Conservation (phyloP, 1,284 basidiomycete species). For the Phylloboletellus chloephorus region DNA sequence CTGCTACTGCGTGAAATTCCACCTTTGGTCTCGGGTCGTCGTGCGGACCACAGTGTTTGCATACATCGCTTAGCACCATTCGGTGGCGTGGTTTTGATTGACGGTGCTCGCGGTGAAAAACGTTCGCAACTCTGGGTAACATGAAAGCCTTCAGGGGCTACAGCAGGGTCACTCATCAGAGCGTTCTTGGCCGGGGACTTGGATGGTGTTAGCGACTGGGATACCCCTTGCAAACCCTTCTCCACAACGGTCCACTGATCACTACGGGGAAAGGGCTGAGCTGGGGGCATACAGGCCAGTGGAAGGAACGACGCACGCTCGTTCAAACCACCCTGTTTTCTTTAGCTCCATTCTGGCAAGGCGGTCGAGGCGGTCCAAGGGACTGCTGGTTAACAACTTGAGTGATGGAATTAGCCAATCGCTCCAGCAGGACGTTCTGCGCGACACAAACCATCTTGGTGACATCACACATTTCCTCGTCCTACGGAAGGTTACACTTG, state of each 20-base stretch:
- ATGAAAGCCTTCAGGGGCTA: background rate
- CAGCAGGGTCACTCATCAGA: background rate
- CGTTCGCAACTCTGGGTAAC: background rate
- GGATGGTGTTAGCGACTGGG: conserved; percentile 8
- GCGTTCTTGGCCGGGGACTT: conserved; percentile 6
- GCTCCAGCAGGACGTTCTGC: background rate
- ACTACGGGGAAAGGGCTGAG: conserved; percentile 5
- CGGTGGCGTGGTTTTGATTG: background rate
- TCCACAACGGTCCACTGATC: conserved; percentile 28
- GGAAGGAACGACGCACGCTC: conserved; percentile 16
- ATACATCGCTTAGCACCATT: background rate
- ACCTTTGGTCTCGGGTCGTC: background rate
- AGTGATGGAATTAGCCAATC: conserved; percentile 3
- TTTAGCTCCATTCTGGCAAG: conserved; percentile 27
- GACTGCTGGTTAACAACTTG: conserved; percentile 22
- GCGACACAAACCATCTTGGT: conserved; percentile 27
- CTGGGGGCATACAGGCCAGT: background rate
- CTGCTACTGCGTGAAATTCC: background rate
- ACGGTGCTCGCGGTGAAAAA: background rate
- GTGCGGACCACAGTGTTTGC: background rate
- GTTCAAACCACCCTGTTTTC: conserved; percentile 30
- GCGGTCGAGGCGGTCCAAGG: conserved; percentile 28
- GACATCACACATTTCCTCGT: conserved; percentile 17
- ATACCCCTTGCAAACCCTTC: conserved; percentile 16
- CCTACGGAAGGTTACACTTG: conserved; percentile 13